Base-by-base conservation (phyloP, 371 early-diverging fungal genomes). In the Cokeromyces recurvatus region DNA sequence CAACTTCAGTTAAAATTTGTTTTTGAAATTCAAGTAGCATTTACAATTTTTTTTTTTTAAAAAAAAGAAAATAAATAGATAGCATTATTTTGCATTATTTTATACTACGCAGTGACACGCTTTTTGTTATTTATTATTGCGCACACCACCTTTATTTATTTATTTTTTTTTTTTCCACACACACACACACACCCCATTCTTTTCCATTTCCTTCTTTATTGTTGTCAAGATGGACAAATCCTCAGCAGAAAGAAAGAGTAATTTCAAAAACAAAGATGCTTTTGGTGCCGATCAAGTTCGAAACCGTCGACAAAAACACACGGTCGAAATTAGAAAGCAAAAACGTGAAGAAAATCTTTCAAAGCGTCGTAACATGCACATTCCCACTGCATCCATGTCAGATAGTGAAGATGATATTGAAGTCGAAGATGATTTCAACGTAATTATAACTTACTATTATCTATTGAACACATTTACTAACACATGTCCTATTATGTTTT, bases 341-440 rank as follows among this genome's bases (percentile, higher is more conserved):
- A 96, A 96, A 82, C 85, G 94, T 53, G 95, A 96, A 59, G 97
- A 98, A 64, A 82, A 85, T 32, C 67, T 96, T 23, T 78, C 91
- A 51, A 98, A 98, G 81, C 84, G 93, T 59, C 82, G 98, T 46
- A 95, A 92, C 68, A 67, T 97, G 55, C 67, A 70, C 38, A 48
- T 75, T 29, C 68, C 64, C 6, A 72, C 69, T 29, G 74, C 57
- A 37, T 58, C 65, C 19, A 75, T 63, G 48, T 79, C 87, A 27
- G 94, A 93, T 53, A 84, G 84, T 49, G 95, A 94, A 51, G 87
- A 87, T 47, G 93, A 91, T 48, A 71, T 74, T 24, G 75, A 69
- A 37, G 68, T 70, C 27, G 63, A 74, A 29, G 62, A 57, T 36
- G 64, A 68, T 51, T 56, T 59, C 19, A 74, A 79, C 68, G 80